Percentiles rank a stretch among this genome's conserved stretches.
Evolutionary conservation across 441 rosid species (phyloP).

Genomic region (Francoa sonchifolia): DNA sequence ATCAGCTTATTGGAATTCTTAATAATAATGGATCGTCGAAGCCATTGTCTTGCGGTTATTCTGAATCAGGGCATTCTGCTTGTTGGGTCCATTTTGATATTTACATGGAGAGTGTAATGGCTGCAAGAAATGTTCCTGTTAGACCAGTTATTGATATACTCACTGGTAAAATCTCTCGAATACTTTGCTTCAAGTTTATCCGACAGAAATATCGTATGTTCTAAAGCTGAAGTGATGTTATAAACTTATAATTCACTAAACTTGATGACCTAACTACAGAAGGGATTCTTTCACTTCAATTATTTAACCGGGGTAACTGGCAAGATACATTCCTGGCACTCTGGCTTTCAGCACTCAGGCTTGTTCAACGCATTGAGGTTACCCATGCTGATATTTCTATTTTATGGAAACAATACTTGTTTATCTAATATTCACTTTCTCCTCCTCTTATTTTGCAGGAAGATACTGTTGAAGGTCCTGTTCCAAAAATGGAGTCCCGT

Average conservation of each 20-base stretch:
- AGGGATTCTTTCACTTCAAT: constrained; percentile 29
- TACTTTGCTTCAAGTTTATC: neutral
- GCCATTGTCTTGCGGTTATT: constrained; percentile 20
- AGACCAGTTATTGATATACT: constrained; percentile 33
- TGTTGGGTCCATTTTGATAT: constrained; percentile 57
- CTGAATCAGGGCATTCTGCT: constrained; percentile 26
- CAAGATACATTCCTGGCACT: constrained; percentile 62
- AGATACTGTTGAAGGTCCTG: constrained; percentile 56
- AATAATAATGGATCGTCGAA: constrained; percentile 22
- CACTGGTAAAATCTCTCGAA: constrained; percentile 24
- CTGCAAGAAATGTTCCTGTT: constrained; percentile 39
- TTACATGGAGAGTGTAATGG: constrained; percentile 50
- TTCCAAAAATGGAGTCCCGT: constrained; percentile 57
- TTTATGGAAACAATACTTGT: neutral
- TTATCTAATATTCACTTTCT: constrained; percentile 10
- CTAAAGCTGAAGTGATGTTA: no score
- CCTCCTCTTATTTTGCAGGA: constrained; percentile 27
- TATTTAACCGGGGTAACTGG: constrained; percentile 51
- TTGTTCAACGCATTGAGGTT: constrained; percentile 55
- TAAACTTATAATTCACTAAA: no score
- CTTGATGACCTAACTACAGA: constrained; percentile 25
- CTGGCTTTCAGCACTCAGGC: constrained; percentile 67
- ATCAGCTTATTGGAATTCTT: constrained; percentile 25
- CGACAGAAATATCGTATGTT: neutral
- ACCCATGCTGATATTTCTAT: constrained; percentile 5